Evolutionary conservation across 495 filamentous ascomycete genomes (phyloP), one percentile per base, ranked within the genome.

Genomic region (Hyaloscypha hepaticicola): DNA sequence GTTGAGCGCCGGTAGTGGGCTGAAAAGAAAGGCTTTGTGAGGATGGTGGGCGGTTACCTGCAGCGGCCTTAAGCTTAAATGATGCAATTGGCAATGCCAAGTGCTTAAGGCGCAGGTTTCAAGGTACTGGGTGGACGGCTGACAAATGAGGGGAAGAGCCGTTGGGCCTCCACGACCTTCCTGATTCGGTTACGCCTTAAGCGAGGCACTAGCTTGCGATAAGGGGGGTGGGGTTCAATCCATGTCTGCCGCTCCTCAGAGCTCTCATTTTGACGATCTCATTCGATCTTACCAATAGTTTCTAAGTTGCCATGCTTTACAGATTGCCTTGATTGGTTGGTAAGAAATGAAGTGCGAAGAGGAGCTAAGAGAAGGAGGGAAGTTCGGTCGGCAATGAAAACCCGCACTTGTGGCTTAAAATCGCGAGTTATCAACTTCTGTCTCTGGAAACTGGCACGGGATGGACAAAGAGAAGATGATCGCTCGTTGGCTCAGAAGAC

Each of bases 181-280:
- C 50, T 53, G 19, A 24, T 53, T 24, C n/a, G 50, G 50, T 25
- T 27, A 16, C 16, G 3, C n/a, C 50, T 8, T 27, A 0, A 16
- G 6, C 50, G 50, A 53, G 50, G 22, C 21, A 27, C 50, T 53
- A 53, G 50, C 25, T n/a, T 53, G 14, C n/a, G 22, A 53, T 25
- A 53, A 53, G 25, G 16, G 50, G 50, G 12, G 50, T 53, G 50
- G 50, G 50, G 25, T 53, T 53, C n/a, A 27, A 21, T 53, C 22
- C 22, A 19, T 19, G 50, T 21, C 25, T 53, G 9, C 50, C 4
- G 19, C 50, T 25, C 19, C 25, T 45, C 38, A 45, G 38, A 45
- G 38, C 1, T 16, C 31, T 16, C 38, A 16, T 45, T 16, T 45
- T 45, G 38, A 45, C 19, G 16, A 45, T 16, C 38, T 14, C 11